These are phyloP conservation scores for Candida peoriensis DNA, from an alignment of 805 yeast genomes.

Conservation along the genomic window DNA sequence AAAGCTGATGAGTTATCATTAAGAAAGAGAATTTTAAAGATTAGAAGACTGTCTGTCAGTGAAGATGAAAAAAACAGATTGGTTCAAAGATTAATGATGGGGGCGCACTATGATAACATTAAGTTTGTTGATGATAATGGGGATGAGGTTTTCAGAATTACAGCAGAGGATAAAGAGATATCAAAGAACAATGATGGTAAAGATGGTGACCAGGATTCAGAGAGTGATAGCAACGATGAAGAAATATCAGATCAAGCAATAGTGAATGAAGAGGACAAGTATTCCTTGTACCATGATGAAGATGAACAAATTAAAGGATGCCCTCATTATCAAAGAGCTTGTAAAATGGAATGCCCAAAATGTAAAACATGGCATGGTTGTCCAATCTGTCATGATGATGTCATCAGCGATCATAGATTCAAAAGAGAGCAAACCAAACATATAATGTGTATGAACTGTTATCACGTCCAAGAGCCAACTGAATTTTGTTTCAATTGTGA, in stretches of 20 bases:
- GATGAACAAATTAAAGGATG: conserved; percentile 60
- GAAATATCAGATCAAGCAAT: conserved; percentile 25
- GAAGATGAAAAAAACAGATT: conserved; percentile 27
- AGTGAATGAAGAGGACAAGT: conserved; percentile 41
- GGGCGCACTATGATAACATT: conserved; percentile 51
- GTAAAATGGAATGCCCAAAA: conserved; percentile 75
- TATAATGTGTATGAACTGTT: conserved; percentile 79
- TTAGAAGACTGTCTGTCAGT: conserved; percentile 16
- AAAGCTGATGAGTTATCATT: conserved; percentile 28
- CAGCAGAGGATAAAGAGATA: conserved; percentile 11
- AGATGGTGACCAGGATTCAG: conserved; percentile 17
- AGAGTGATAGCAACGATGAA: conserved; percentile 8
- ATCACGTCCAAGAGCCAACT: conserved; percentile 67
- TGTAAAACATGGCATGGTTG: conserved; percentile 78
- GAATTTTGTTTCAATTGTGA: conserved; percentile 68
- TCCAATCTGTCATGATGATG: conserved; percentile 80
- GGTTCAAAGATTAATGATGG: conserved; percentile 65
- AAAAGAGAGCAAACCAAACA: conserved; percentile 55
- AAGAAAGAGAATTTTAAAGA: conserved; percentile 44
- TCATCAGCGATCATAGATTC: conserved; percentile 48
- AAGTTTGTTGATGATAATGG: conserved; percentile 27
- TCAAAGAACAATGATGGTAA: conserved; percentile 4
- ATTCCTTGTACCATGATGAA: conserved; percentile 43
- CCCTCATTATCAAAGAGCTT: conserved; percentile 73
- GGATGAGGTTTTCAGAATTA: conserved; percentile 22